Conservation (phyloP, 805 yeast species). For the Jamesozyma spencerorum region DNA sequence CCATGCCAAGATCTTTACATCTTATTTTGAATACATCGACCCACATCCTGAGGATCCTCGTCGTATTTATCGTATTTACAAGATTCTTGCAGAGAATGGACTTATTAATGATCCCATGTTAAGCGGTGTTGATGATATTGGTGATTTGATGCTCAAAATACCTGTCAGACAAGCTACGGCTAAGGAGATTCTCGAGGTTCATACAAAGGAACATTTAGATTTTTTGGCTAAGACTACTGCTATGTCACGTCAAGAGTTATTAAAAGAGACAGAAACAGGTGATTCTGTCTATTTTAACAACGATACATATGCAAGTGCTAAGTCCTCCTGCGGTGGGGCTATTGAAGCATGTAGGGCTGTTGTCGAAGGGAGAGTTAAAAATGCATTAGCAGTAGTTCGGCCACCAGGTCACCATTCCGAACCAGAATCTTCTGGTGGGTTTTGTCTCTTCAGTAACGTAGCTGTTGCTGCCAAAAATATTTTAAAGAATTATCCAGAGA, state of each 20-base stretch:
- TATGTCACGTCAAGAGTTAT: conserved; percentile 67
- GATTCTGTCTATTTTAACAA: conserved; percentile 93
- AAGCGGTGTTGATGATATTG: conserved; percentile 61
- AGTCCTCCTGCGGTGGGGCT: conserved; percentile 91
- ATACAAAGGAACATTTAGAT: conserved; percentile 68
- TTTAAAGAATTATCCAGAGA: conserved; percentile 74
- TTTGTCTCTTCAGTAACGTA: conserved; percentile 90
- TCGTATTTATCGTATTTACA: conserved; percentile 86
- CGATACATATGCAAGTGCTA: conserved; percentile 80
- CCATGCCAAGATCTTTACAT: conserved; percentile 88
- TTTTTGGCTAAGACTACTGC: conserved; percentile 65
- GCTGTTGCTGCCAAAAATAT: conserved; percentile 92
- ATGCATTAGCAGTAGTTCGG: conserved; percentile 87
- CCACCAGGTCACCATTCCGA: conserved; percentile 99
- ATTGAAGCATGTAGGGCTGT: conserved; percentile 95
- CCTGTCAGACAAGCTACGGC: conserved; percentile 84
- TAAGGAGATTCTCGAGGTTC: conserved; percentile 82
- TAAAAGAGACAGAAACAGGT: conserved; percentile 80
- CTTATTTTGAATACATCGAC: conserved; percentile 87
- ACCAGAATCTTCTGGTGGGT: conserved; percentile 95
- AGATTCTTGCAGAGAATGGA: conserved; percentile 90
- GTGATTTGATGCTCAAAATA: conserved; percentile 77
- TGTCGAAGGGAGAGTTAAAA: conserved; percentile 83
- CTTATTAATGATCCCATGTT: conserved; percentile 70
- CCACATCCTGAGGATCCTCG: conserved; percentile 99